Evolutionary conservation across 805 yeast species (phyloP).

Genomic region (Spathaspora girioi): DNA sequence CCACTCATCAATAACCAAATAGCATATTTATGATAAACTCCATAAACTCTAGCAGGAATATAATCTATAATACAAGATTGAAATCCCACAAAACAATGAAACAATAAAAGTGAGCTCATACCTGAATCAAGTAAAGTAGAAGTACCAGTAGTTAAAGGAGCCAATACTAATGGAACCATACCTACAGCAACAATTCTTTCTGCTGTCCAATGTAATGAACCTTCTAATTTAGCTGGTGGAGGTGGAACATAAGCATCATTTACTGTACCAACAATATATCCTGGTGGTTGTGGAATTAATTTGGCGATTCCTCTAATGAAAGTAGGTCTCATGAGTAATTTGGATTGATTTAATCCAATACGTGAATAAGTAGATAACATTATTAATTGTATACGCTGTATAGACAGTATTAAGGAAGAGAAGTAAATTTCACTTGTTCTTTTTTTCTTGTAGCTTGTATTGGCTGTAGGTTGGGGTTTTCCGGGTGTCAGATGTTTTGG

Average conservation of each 20-base stretch:
- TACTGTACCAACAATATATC: conserved; percentile 65
- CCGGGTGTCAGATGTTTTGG: neutral
- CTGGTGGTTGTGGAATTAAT: conserved; percentile 68
- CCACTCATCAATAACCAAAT: conserved; percentile 61
- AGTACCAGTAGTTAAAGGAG: conserved; percentile 57
- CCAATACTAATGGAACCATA: conserved; percentile 57
- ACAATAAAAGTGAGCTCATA: conserved; percentile 51
- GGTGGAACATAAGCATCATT: conserved; percentile 71
- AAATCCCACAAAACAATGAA: conserved; percentile 70
- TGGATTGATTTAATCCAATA: conserved; percentile 20
- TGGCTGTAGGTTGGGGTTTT: neutral
- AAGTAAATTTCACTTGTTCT: neutral
- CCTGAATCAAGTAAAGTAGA: conserved; percentile 54
- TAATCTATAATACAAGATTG: conserved; percentile 76
- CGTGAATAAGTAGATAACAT: conserved; percentile 25
- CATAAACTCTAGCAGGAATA: conserved; percentile 72
- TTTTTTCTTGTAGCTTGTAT: neutral
- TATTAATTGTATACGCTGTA: no score
- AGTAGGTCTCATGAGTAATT: conserved; percentile 16
- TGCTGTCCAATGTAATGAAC: conserved; percentile 72
- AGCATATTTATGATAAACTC: conserved; percentile 58
- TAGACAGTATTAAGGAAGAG: neutral
- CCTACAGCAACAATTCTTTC: conserved; percentile 61
- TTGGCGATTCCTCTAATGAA: conserved; percentile 33
- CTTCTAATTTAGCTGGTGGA: conserved; percentile 51